These are phyloP conservation scores for Caryopteris hybrid DNA, from an alignment of 305 asterid genomes.

Conservation along the genomic window DNA sequence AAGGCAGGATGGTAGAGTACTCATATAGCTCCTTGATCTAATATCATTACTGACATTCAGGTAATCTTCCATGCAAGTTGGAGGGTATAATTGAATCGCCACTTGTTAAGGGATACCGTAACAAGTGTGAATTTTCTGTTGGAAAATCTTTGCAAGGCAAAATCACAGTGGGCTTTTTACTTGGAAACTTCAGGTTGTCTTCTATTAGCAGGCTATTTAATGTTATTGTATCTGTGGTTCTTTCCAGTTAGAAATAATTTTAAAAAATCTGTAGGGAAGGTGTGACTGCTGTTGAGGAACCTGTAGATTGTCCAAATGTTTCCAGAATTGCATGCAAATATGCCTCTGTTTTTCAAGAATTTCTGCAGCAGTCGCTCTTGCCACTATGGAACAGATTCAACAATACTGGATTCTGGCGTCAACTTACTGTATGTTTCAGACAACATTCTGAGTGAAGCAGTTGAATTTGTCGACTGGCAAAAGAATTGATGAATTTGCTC, in stretches of 20 bases:
- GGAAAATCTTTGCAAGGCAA: conserved; percentile 85
- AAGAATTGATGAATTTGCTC: not conserved
- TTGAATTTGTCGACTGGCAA: conserved; percentile 5
- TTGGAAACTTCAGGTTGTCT: conserved; percentile 89
- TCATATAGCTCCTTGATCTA: conserved; percentile 17
- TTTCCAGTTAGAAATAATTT: conserved; percentile 15
- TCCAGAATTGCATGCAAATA: conserved; percentile 69
- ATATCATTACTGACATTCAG: conserved; percentile 38
- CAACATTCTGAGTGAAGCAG: not conserved
- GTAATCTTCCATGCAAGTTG: conserved; percentile 90
- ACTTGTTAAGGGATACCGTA: conserved; percentile 76
- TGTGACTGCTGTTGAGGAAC: conserved; percentile 94
- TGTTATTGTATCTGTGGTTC: not conserved
- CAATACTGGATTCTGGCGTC: conserved; percentile 97
- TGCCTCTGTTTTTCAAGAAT: conserved; percentile 77
- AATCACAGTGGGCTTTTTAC: conserved; percentile 81
- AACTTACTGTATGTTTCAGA: conserved; percentile 65
- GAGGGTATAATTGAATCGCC: conserved; percentile 88
- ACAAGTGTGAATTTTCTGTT: conserved; percentile 95
- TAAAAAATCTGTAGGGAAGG: conserved; percentile 67
- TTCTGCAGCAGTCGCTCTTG: conserved; percentile 56
- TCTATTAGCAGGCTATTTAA: not conserved
- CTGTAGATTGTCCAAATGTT: conserved; percentile 82
- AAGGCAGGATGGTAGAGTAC: not conserved
- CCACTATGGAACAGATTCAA: conserved; percentile 93